Evolutionary conservation across 2,329 filamentous ascomycete species (phyloP), one percentile per base, ranked within the genome.

Genomic region (Arthrobotrys sinensis): DNA sequence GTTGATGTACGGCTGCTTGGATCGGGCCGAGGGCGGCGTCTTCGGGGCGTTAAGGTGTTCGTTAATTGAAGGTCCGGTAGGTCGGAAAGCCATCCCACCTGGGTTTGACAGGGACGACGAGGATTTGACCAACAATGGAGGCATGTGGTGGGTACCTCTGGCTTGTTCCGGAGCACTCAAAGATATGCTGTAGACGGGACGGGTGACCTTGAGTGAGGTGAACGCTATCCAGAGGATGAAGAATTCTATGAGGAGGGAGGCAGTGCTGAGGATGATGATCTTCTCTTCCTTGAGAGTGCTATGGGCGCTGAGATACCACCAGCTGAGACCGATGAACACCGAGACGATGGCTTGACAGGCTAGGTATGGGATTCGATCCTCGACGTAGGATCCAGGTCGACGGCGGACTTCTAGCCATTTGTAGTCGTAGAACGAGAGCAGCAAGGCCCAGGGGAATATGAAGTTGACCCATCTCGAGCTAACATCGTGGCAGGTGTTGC

Each of bases 221-320:
- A 72, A 79, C 10, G 67, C 67, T 16, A 67, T 71, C 75, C 62
- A 69, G 21, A 79, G 45, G 2, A 79, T 34, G 69, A 79, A 64
- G 7, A 46, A 34, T 43, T 73, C 69, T 10, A 79, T 65, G 19
- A 79, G 21, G 3, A 79, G 46, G 34, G 64, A 72, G 4, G 69
- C 71, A 12, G 52, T 68, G 46, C 67, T 72, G 21, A 79, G 8
- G 14, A 79, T 46, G n/a, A 69, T 79, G 28, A 72, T 69, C 36
- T 72, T 73, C 46, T 73, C 62, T 6, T 57, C 52, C 21, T 68
- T 67, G 36, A 63, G 46, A n/a, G 36, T 19, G 14, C 67, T 45
- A 10, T 53, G 43, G n/a, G 62, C 62, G 5, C 75, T 36, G 12
- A 79, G 67, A 24, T 68, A 63, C 75, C 67, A 73, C 75, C 75